phyloP scores from a whole-genome alignment of 352 stramenopile genomes.

The Phytophthora citricola region DNA sequence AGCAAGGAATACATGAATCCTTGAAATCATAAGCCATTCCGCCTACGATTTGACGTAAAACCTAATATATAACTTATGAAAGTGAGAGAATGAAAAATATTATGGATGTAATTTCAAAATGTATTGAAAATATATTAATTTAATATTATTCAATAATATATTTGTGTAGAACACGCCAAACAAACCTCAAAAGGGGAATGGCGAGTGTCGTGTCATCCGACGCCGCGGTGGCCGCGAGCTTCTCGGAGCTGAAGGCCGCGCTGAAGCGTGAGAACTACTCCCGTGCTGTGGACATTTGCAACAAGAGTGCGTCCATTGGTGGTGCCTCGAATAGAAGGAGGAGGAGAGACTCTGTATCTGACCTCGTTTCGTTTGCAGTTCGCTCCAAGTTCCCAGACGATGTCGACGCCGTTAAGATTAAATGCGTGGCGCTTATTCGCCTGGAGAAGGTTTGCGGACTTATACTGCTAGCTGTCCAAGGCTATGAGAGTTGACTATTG shows the following conservation, averaged over 20 bases:
- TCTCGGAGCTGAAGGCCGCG: constrained; percentile 78
- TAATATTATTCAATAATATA: too few relatives aligned
- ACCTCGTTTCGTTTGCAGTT: constrained; percentile 44
- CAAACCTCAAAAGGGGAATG: constrained; percentile 9
- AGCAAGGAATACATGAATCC: too few relatives aligned
- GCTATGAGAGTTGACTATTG: not conserved
- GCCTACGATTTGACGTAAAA: not conserved
- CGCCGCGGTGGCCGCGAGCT: constrained; percentile 50
- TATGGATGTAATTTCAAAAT: too few relatives aligned
- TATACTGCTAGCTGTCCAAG: not conserved
- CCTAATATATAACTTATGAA: not conserved
- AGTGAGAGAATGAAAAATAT: not conserved
- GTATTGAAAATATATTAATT: too few relatives aligned
- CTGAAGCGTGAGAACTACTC: constrained; percentile 83
- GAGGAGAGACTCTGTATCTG: constrained; percentile 3
- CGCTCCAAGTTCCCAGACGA: constrained; percentile 77
- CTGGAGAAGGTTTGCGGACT: constrained; percentile 63
- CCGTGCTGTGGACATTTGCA: constrained; percentile 84
- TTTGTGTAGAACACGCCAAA: too few relatives aligned
- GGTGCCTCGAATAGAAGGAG: not conserved
- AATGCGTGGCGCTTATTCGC: constrained; percentile 84
- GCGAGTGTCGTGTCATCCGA: constrained; percentile 18
- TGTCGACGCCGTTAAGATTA: constrained; percentile 79
- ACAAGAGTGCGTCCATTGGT: constrained; percentile 70
- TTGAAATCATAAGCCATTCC: not conserved